A percentile compares a stretch with the other conserved stretches of the same genome.
Conservation (phyloP, 345 rosid genomes). For the Linum lewisii region DNA sequence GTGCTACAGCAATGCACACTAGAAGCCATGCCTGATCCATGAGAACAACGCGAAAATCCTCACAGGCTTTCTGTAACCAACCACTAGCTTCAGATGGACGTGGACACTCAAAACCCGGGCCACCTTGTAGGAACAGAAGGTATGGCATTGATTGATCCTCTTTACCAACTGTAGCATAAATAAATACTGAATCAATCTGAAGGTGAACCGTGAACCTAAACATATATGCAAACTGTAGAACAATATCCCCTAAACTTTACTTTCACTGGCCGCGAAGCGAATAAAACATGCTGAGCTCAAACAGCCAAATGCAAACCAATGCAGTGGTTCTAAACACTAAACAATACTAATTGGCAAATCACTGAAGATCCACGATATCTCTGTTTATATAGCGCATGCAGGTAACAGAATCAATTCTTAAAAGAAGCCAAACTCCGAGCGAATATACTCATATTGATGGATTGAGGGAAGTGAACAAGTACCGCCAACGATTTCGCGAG, state of each 20-base stretch:
- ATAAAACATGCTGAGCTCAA: too few relatives aligned
- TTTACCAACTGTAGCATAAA: constrained; percentile 47
- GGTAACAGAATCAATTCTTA: not conserved
- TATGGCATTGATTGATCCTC: constrained; percentile 72
- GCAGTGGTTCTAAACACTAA: too few relatives aligned
- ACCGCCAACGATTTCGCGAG: constrained; percentile 83
- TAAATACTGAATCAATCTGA: constrained; percentile 4
- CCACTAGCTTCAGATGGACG: constrained; percentile 82
- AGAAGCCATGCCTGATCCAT: constrained; percentile 68
- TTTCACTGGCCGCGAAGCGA: too few relatives aligned
- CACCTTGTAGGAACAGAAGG: constrained; percentile 75
- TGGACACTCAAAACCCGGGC: constrained; percentile 88
- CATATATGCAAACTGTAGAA: not conserved
- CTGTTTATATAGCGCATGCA: not conserved
- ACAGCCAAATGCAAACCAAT: too few relatives aligned
- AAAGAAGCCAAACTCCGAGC: not conserved
- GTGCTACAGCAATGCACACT: constrained; percentile 1
- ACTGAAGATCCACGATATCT: not conserved
- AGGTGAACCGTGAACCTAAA: not conserved
- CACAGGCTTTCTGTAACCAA: constrained; percentile 76
- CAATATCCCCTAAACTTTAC: too few relatives aligned
- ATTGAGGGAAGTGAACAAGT: constrained; percentile 4
- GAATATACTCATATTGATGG: too few relatives aligned
- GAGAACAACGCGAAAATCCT: constrained; percentile 79
- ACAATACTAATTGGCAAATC: too few relatives aligned